phyloP scores from a whole-genome alignment of 164 flowering plant species.

The Amborella trichopoda region DNA sequence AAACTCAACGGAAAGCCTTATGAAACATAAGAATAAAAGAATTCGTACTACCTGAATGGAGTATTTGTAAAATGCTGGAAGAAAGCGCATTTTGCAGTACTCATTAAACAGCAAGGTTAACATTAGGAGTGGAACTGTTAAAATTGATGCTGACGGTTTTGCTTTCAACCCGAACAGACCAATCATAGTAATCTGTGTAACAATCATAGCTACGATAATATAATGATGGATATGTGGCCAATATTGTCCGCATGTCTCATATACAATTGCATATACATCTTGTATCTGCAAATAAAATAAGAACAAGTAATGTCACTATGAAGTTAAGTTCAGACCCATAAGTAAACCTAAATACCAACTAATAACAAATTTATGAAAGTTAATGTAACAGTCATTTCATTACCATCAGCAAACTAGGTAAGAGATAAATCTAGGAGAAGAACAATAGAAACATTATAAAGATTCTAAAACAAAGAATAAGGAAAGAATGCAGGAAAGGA shows the following conservation, averaged over 20 bases:
- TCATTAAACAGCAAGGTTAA: conserved; percentile 56
- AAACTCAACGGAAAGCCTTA: too few relatives aligned
- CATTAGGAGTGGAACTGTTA: conserved; percentile 57
- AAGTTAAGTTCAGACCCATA: too few relatives aligned
- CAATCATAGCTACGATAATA: conserved; percentile 38
- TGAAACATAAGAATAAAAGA: too few relatives aligned
- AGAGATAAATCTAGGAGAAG: too few relatives aligned
- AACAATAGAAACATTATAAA: neutral
- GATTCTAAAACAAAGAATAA: neutral
- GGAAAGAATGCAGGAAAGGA: neutral
- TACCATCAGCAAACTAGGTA: neutral
- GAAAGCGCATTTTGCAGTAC: conserved; percentile 81
- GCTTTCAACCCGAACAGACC: conserved; percentile 82
- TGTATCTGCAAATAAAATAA: conserved; percentile 44
- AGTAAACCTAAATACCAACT: neutral
- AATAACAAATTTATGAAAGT: neutral
- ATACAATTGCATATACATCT: conserved; percentile 58
- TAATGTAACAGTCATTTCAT: neutral
- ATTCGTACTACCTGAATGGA: conserved; percentile 81
- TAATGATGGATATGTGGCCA: conserved; percentile 81
- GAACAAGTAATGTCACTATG: too few relatives aligned
- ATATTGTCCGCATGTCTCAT: conserved; percentile 69
- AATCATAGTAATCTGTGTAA: conserved; percentile 84
- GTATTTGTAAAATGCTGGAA: conserved; percentile 45
- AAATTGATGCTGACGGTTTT: conserved; percentile 62